Base-by-base conservation (phyloP, 2,329 filamentous ascomycete genomes). In the Hysterium pulicare region DNA sequence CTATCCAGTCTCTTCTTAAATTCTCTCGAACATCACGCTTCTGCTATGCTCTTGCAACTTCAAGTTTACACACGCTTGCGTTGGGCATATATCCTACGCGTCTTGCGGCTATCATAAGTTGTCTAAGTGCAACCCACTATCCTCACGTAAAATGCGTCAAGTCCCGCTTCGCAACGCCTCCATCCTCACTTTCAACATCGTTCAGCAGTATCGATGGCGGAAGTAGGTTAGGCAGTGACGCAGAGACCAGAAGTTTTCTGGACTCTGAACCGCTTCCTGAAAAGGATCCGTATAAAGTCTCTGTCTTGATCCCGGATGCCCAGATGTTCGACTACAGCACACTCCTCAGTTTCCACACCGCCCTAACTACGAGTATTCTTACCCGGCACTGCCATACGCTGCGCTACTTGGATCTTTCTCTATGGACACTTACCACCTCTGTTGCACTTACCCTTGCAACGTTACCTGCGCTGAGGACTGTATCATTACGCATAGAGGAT, bases 51-150 rank as follows among this genome's bases (percentile, higher is more conserved):
- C 51, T 69, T 10, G 61, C 63, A 8, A 54, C 48, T 13, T 53
- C 57, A 20, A 64, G 55, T 38, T 48, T 68, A 4, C 57, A 59
- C 33, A 82, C 72, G 83, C 88, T 96, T 70, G 95, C 90, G 16
- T 93, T 81, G 8, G 83, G 71, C 28, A 90, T 81, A 76, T 87
- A 95, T 23, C 86, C 83, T 1, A 81, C 80, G n/a, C 86, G 75
- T 22, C 86, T 75, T 30, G 88, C 69, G 79, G 86, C 87, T 40
- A 87, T 76, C 54, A 91, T 74, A 37, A 87, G 76, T 47, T 83
- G 76, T 41, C 85, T 76, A 15, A 42, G 37, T 11, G 34, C 40
- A 2, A 48, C 49, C 10, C 40, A 46, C n/a, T 51, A 48, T 33
- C 47, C 48, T 3, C 20, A 31, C 11, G 45, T 45, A 5, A 45